phyloP scores from a whole-genome alignment of 2,329 filamentous ascomycete species.

The Sclerotinia sclerotiorum region DNA sequence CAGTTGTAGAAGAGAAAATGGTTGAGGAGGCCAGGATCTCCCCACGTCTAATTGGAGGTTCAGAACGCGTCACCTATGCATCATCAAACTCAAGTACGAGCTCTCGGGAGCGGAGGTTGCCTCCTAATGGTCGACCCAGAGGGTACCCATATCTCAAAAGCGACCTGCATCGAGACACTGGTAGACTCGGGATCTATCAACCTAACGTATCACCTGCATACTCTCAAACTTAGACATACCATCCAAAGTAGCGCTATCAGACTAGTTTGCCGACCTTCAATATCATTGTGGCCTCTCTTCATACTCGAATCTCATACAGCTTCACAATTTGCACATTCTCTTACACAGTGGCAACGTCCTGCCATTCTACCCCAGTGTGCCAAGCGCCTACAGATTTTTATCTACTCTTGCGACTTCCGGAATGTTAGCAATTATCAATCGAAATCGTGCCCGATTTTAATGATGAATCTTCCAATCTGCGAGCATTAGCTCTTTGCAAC shows the following conservation, averaged over 20 bases:
- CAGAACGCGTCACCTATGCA: neutral
- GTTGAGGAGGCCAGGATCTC: neutral
- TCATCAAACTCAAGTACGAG: neutral
- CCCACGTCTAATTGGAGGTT: neutral
- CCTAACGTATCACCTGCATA: neutral
- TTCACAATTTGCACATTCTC: neutral
- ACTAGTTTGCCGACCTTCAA: neutral
- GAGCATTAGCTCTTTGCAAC: no score
- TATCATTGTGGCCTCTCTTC: neutral
- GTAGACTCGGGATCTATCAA: neutral
- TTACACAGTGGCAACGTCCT: neutral
- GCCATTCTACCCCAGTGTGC: no score
- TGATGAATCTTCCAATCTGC: no score
- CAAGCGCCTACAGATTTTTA: no score
- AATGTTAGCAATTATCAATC: no score
- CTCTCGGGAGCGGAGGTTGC: neutral
- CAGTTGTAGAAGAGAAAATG: neutral
- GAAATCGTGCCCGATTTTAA: no score
- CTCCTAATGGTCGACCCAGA: neutral
- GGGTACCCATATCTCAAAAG: constrained; percentile 1
- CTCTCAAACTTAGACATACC: neutral
- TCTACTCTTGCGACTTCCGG: no score
- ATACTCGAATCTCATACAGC: neutral
- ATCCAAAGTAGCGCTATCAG: neutral
- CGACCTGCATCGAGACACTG: neutral